Evolutionary conservation across 1,284 basidiomycete species (phyloP), one percentile per base, ranked within the genome.

Genomic region (Ceratobasidium sp.): DNA sequence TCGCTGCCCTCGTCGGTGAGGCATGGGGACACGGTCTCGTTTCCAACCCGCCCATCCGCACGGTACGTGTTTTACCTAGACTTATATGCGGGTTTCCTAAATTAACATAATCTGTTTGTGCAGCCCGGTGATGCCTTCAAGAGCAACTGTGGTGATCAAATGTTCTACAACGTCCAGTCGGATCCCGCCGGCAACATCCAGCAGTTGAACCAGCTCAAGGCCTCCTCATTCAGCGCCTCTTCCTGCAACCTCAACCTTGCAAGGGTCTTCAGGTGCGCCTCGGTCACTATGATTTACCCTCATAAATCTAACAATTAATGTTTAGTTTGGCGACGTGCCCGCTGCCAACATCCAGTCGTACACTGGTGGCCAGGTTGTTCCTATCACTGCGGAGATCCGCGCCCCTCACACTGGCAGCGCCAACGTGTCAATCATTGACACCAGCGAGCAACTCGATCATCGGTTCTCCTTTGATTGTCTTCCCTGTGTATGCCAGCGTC

Each of bases 391-490:
- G 3, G 64, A 67, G 20, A 54, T 55, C 29, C 64, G 52, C 15
- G 52, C 64, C n/a, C 64, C 64, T 25, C 64, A 54, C 50, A 47
- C 38, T 20, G 64, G 64, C 6, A 22, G 13, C 8, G 52, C 50
- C 22, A 67, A 67, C 27, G 27, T 42, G 6, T 71, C 67, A 27
- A 62, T 71, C 60, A 57, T 72, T 54, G 70, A 72, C 40, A 68
- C 69, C 17, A n/a, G 52, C 68, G 38, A 71, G 60, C 22, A 71
- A 72, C 70, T 58, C 45, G 25, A 45, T 71, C 53, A 69, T 72
- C 25, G 72, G 72, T n/a, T 53, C 60, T 12, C 38, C 68, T 2
- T 53, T 72, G 56, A 71, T 40, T 3, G 10, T 38, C 8, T 67
- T 42, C 13, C 27, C 27, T 6, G 50, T 31, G 7, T 54, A 42